These are phyloP conservation scores for Pythium pyrilobum DNA, from an alignment of 352 stramenopile species.

Conservation along the genomic window DNA sequence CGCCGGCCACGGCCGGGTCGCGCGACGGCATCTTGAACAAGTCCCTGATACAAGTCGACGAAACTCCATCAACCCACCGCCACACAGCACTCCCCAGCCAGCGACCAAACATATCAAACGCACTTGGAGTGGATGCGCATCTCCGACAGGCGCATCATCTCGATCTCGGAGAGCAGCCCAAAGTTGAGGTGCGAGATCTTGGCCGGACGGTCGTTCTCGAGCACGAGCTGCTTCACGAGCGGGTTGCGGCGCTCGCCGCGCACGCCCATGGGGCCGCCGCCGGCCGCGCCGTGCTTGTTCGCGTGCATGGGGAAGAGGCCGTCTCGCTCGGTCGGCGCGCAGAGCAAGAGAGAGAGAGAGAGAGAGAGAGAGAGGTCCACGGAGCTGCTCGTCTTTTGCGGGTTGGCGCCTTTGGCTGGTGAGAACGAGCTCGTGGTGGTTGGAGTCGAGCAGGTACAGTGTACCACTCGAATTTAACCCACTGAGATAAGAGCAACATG, in stretches of 20 bases:
- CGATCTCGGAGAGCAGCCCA: constrained; percentile 91
- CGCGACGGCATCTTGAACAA: constrained; percentile 96
- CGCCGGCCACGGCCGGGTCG: constrained; percentile 90
- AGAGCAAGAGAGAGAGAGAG: neutral
- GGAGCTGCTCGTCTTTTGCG: too few species aligned
- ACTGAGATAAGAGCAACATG: neutral
- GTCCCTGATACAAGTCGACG: constrained; percentile 56
- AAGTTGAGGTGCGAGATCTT: constrained; percentile 99
- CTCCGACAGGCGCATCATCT: constrained; percentile 96
- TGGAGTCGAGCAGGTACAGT: neutral
- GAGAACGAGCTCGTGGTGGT: constrained; percentile 4
- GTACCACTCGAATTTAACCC: too few species aligned
- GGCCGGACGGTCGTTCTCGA: constrained; percentile 84
- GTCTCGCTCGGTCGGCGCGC: neutral
- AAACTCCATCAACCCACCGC: neutral
- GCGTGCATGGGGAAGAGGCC: constrained; percentile 6
- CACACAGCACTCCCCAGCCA: neutral
- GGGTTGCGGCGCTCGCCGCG: constrained; percentile 71
- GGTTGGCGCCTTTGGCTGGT: neutral
- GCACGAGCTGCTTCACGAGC: constrained; percentile 86
- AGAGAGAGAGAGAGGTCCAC: neutral
- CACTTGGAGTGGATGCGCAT: constrained; percentile 90
- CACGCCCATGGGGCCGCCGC: constrained; percentile 14
- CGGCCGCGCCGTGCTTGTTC: constrained; percentile 13
- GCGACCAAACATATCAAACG: neutral